These are phyloP conservation scores for Ceriops zippeliana DNA, from an alignment of 345 rosid species.

Conservation along the genomic window DNA sequence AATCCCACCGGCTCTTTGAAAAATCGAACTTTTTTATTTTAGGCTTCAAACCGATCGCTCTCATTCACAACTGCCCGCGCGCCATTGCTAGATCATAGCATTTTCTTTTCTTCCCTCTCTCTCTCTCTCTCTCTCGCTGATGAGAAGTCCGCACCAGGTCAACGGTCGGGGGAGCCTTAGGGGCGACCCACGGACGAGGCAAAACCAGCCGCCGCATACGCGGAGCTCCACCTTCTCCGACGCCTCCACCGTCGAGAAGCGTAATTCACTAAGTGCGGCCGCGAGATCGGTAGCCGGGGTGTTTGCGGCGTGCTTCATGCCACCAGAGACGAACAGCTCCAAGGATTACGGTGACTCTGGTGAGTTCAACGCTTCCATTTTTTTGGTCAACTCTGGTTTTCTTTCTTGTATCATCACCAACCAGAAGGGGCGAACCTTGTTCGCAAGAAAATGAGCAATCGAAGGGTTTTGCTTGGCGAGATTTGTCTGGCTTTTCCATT, in stretches of 20 bases:
- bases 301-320: conserved; percentile 67
- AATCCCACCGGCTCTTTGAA: conserved; percentile 2
- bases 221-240: conserved; percentile 37
- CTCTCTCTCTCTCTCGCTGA: background rate
- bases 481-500: no score
- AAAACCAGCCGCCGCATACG: conserved; percentile 31
- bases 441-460: no score
- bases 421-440: background rate
- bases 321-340: conserved; percentile 44
- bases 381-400: conserved; percentile 25
- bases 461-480: no score
- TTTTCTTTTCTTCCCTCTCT: background rate
- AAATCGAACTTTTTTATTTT: conserved; percentile 9
- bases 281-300: conserved; percentile 53
- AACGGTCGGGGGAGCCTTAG: conserved; percentile 35
- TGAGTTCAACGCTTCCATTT: conserved; percentile 24
- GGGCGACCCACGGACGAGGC: conserved; percentile 39
- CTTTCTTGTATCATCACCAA: background rate
- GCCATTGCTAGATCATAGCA: conserved; percentile 14
- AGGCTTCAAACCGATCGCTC: background rate
- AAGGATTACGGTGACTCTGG: conserved; percentile 31
- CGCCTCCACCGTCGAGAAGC: conserved; percentile 36
- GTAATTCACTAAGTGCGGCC: conserved; percentile 30
- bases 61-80: conserved; percentile 15
- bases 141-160: conserved; percentile 24